phyloP scores from a whole-genome alignment of 441 rosid species.

The Biscutella laevigata region DNA sequence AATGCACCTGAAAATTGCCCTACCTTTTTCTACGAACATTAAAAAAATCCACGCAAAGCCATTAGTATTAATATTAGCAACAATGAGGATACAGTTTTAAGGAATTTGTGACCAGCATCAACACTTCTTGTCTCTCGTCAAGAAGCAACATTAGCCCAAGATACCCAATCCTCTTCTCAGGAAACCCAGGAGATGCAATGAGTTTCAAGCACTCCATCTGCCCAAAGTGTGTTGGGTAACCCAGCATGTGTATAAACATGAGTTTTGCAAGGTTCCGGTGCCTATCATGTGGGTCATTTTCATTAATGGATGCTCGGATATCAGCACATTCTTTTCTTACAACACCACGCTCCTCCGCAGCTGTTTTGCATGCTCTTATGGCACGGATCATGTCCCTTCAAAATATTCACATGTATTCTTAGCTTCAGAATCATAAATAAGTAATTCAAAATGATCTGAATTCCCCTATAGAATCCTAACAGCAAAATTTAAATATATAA shows the following conservation, averaged over 20 bases:
- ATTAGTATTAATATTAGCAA: not conserved
- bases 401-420: constrained; percentile 12
- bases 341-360: constrained; percentile 97
- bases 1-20: not conserved
- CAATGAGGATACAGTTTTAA: constrained; percentile 87
- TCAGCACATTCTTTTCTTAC: constrained; percentile 97
- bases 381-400: constrained; percentile 99
- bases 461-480: not conserved
- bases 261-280: constrained; percentile 94
- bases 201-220: constrained; percentile 99
- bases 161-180: constrained; percentile 97
- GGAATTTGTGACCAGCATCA: constrained; percentile 98
- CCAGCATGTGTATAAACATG: constrained; percentile 99
- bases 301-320: constrained; percentile 80
- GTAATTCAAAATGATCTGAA: not conserved
- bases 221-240: constrained; percentile 98
- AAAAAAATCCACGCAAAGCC: not conserved
- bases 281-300: constrained; percentile 81
- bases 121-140: constrained; percentile 98
- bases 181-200: constrained; percentile 89
- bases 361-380: constrained; percentile 96
- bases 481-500: not conserved
- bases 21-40: not conserved
- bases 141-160: constrained; percentile 97
- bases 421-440: constrained; percentile 2